Base-by-base conservation (phyloP, 139 green algal species). In the Tetradesmus obliquus region DNA sequence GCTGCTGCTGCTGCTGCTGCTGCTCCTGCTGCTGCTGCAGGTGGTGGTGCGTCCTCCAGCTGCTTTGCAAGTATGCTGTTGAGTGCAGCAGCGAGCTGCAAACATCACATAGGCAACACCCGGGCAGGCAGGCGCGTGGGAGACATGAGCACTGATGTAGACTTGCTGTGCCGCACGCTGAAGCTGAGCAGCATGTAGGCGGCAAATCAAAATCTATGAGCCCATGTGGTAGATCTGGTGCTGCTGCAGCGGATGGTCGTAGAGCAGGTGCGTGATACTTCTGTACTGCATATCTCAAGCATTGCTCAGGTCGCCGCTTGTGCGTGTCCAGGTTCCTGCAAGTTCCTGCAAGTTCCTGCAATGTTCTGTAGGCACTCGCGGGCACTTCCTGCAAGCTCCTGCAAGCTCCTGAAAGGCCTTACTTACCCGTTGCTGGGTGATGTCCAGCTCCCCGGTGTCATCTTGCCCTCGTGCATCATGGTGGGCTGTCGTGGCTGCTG, bases 51-150 rank as follows among this genome's bases (percentile, higher is more conserved):
- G 51, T 89, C 32, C 2, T 81, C 85, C 45, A 89, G 45, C 45
- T 82, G 66, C 66, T 57, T 32, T 9, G 66, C 85, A 5, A 89
- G 66, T 9, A 89, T 66, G 20, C 5, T 24, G 13, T 89, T 19
- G 3, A 89, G 66, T 0, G 85, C 85, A 62, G 85, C 85, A 9
- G 85, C 85, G 22, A 89, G n/a, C 85, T 89, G 85, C 62, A 79
- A n/a, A 19, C n/a, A 55, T 62, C 0, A 58, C 10, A 69, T 2
- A 60, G 3, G 8, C 17, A 87, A 3, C 66, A 76, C 8, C 1
- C n/a, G 17, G 17, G 66, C 66, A 76, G 17, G 76, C 76, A 82
- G 10, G 12, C 71, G 12, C 8, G 76, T 55, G n/a, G 51, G 2
- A 45, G 32, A 45, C 32, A 45, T 45, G 32, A 45, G 32, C 32